Percentiles rank a stretch among this genome's conserved stretches.
Evolutionary conservation across 441 rosid genomes (phyloP).

Genomic region (Erodium chrysanthum): DNA sequence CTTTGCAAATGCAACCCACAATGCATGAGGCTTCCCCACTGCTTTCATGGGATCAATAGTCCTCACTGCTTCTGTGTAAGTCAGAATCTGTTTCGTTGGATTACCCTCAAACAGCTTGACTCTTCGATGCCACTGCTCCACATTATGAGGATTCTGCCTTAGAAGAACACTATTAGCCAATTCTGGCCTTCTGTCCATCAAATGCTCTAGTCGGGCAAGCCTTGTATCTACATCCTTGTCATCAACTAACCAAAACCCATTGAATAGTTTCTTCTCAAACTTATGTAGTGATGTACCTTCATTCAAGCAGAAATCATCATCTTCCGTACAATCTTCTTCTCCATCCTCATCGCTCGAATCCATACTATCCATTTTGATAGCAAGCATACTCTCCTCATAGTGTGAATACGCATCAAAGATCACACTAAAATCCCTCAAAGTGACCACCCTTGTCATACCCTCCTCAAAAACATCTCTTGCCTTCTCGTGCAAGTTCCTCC

Average conservation of each 20-base stretch:
- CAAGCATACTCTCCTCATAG: constrained; percentile 71
- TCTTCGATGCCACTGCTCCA: constrained; percentile 91
- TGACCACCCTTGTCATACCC: constrained; percentile 85
- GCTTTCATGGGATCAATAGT: constrained; percentile 90
- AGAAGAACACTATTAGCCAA: constrained; percentile 81
- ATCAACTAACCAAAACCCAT: constrained; percentile 71
- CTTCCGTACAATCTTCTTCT: constrained; percentile 37
- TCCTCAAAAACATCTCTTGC: constrained; percentile 87
- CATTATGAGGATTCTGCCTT: constrained; percentile 91
- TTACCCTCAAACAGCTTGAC: constrained; percentile 75
- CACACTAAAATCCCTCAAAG: constrained; percentile 83
- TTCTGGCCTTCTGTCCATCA: constrained; percentile 67
- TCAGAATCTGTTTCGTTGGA: constrained; percentile 73
- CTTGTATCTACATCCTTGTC: constrained; percentile 71
- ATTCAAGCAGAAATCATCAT: constrained; percentile 50
- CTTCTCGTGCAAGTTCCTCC: constrained; percentile 76
- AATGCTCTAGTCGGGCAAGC: constrained; percentile 63
- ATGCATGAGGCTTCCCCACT: constrained; percentile 81
- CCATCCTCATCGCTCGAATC: constrained; percentile 54
- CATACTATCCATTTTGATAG: constrained; percentile 55
- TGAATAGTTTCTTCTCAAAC: constrained; percentile 61
- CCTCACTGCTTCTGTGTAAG: constrained; percentile 85
- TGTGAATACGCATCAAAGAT: constrained; percentile 75
- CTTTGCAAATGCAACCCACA: constrained; percentile 84
- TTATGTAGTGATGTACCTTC: constrained; percentile 35